Percentiles rank a stretch among this genome's conserved stretches.
phyloP scores from a whole-genome alignment of 257 asterid species.

The Solanum virginianum region DNA sequence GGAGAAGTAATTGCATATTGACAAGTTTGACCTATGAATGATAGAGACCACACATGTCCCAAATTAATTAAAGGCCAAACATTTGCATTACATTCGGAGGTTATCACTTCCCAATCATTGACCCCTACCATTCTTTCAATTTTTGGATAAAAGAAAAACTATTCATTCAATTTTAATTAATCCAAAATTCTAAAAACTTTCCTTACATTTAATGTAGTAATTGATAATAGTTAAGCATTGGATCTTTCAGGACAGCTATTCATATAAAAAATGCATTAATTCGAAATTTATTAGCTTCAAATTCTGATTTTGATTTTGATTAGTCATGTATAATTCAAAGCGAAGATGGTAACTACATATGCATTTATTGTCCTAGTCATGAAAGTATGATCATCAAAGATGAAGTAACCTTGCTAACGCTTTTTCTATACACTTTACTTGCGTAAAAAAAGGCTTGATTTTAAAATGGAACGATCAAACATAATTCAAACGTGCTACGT shows the following conservation, averaged over 20 bases:
- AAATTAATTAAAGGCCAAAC: not conserved
- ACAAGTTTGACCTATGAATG: not conserved
- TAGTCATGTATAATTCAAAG: not conserved
- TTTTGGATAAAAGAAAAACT: not conserved
- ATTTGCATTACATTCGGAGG: slow-evolving; percentile 16
- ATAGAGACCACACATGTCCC: not conserved
- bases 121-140: slow-evolving; percentile 13
- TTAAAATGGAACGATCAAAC: not conserved
- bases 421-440: not conserved
- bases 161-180: not conserved
- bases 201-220: not conserved
- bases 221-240: not conserved
- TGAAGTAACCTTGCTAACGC: not conserved
- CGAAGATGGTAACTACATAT: not conserved
- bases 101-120: slow-evolving; percentile 26
- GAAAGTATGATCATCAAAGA: not conserved
- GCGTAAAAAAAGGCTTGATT: not conserved
- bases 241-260: not conserved
- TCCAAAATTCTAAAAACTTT: not conserved
- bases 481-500: not conserved
- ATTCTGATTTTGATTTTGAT: not conserved
- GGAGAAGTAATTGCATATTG: not conserved
- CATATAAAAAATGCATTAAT: not conserved
- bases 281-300: not conserved
- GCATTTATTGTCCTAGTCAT: not conserved